Conservation (phyloP, 345 rosid species). For the Populus nigra region DNA sequence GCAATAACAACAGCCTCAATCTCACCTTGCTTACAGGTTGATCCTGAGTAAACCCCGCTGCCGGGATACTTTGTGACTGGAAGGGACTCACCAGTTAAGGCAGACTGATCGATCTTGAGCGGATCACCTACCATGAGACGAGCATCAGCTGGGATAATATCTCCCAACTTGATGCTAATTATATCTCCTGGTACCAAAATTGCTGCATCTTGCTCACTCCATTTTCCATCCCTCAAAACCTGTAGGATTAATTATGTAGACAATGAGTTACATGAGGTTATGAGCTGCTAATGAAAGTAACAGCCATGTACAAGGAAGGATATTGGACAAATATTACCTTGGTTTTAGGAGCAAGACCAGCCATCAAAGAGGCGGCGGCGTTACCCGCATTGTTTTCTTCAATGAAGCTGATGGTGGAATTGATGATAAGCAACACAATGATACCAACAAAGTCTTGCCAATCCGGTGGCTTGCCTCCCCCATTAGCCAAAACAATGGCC, state of each 20-base stretch:
- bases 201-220: slow-evolving; percentile 75
- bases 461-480: slow-evolving; percentile 63
- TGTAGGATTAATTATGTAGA: neutral
- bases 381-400: slow-evolving; percentile 93
- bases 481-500: slow-evolving; percentile 90
- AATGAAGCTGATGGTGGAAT: slow-evolving; percentile 78
- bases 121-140: slow-evolving; percentile 90
- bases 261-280: no score
- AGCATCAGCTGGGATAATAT: slow-evolving; percentile 88
- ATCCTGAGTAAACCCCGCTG: slow-evolving; percentile 73
- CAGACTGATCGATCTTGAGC: slow-evolving; percentile 66
- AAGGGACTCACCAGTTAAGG: slow-evolving; percentile 64
- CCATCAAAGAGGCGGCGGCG: slow-evolving; percentile 93
- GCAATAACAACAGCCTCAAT: slow-evolving; percentile 84
- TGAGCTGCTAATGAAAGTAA: neutral
- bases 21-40: slow-evolving; percentile 90
- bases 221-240: slow-evolving; percentile 74
- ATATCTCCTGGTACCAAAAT: slow-evolving; percentile 86
- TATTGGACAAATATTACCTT: slow-evolving; percentile 39
- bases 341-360: slow-evolving; percentile 67
- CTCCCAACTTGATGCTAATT: slow-evolving; percentile 75
- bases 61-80: slow-evolving; percentile 69
- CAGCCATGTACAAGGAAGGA: neutral
- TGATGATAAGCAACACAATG: slow-evolving; percentile 62
- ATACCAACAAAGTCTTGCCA: slow-evolving; percentile 82